phyloP scores from a whole-genome alignment of 768 basidiomycete species.

The Cubamyces sp. region DNA sequence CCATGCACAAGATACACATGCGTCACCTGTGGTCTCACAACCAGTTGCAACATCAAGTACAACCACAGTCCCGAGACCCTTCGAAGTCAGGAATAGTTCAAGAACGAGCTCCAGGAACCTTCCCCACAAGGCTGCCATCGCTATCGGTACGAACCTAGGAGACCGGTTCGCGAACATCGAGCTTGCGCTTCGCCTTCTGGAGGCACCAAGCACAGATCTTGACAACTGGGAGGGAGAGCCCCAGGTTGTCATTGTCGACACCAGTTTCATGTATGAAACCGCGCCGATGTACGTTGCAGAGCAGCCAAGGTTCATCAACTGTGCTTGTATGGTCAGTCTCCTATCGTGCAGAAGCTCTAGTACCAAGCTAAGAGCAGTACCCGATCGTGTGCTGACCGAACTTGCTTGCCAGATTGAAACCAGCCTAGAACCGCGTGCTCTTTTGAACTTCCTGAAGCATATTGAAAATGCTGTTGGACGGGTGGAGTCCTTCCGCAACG shows the following conservation, averaged over 20 bases:
- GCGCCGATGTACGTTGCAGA: slow-evolving; percentile 95
- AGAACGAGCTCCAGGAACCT: background rate
- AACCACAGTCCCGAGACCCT: no score
- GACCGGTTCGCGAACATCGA: slow-evolving; percentile 86
- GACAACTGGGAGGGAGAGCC: slow-evolving; percentile 23
- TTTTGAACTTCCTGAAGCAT: slow-evolving; percentile 68
- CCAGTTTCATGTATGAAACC: slow-evolving; percentile 92
- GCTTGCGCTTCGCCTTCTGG: slow-evolving; percentile 71
- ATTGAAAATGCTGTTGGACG: slow-evolving; percentile 81
- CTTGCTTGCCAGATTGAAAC: slow-evolving; percentile 69
- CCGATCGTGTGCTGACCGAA: background rate
- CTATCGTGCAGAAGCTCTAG: no score
- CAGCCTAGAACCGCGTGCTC: slow-evolving; percentile 55
- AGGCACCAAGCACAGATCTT: slow-evolving; percentile 43
- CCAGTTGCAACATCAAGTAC: background rate
- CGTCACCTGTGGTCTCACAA: background rate
- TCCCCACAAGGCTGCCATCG: slow-evolving; percentile 60
- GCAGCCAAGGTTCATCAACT: slow-evolving; percentile 88
- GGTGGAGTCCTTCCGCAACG: slow-evolving; percentile 76
- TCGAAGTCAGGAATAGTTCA: background rate
- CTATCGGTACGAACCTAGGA: slow-evolving; percentile 89
- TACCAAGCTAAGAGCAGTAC: no score
- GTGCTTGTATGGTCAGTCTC: slow-evolving; percentile 85
- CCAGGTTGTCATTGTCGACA: slow-evolving; percentile 58
- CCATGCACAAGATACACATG: background rate